Base-by-base conservation (phyloP, 2,329 filamentous ascomycete species). In the Fusarium transvaalense region DNA sequence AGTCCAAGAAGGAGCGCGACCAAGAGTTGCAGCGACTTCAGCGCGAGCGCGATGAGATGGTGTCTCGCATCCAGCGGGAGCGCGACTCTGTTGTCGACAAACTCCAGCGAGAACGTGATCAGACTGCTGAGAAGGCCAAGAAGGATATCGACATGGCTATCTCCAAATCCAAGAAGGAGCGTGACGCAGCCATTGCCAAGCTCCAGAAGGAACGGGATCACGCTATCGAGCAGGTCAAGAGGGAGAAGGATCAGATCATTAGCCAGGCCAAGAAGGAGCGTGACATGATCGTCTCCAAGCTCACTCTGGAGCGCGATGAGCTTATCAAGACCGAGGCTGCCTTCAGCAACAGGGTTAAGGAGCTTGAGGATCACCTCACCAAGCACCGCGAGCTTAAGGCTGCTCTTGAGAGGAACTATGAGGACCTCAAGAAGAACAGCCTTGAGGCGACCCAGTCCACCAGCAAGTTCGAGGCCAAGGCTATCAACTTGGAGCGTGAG, bases 401-500 rank as follows among this genome's bases (percentile, higher is more conserved):
- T 39, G 60, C 68, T 27, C 67, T 76, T 4, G 71, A 75, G 60
- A 58, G 45, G 10, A 70, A 75, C 53, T 76, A 75, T 21, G 74
- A 75, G n/a, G 43, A 62, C 10, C 66, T 76, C 45, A 68, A 74
- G 59, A 73, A 72, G 60, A 66, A 73, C 14, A 65, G 64, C 14
- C 43, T 66, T 35, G 45, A 61, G 14, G 54, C 64, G 10, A 55
- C 47, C 2, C 58, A 66, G 19, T 34, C 56, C 23, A 67, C 54
- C 14, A 63, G 56, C 9, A 52, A 64, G 50, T 75, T 52, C 13
- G 70, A 75, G 52, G 74, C 74, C 45, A 73, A 72, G 61, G 61
- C 71, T 0, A 68, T 68, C 64, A 75, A 75, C 59, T 46, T 75
- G 23, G 71, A 75, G 53, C 48, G 74, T 3, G 74, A 75, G 51